Conservation (phyloP, 73 alveolate genomes). For the Paramecium primaurelia region DNA sequence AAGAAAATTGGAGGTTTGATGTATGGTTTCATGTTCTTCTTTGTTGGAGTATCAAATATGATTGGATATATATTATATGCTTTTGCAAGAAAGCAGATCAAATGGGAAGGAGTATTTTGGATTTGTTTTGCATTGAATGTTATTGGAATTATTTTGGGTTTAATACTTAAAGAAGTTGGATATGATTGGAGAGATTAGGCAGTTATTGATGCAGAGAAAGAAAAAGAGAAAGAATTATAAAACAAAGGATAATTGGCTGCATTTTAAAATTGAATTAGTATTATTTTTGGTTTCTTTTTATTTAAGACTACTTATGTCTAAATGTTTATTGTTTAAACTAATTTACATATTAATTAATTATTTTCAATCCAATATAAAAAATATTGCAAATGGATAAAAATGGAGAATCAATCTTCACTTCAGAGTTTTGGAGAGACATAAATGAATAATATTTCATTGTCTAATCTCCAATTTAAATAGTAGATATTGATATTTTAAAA, state of each 20-base stretch:
- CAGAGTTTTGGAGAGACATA: conserved; percentile 8
- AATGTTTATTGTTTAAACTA: not conserved
- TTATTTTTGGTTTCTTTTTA: not conserved
- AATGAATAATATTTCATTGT: not conserved
- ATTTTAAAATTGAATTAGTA: not conserved
- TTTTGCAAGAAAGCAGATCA: not conserved
- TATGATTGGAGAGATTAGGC: conserved; percentile 6
- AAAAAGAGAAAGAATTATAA: not conserved
- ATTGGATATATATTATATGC: conserved; percentile 25
- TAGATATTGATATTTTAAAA: not conserved
- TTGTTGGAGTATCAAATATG: conserved; percentile 14
- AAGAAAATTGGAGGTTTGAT: not conserved
- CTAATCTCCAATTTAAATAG: not conserved
- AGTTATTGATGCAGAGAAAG: not conserved
- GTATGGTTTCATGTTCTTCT: conserved; percentile 19
- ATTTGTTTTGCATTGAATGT: conserved; percentile 13
- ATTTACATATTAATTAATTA: not conserved
- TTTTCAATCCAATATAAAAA: not conserved
- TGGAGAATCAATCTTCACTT: not conserved
- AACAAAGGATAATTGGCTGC: not conserved
- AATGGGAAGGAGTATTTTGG: conserved; percentile 47
- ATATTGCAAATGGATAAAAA: not conserved
- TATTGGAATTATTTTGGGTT: not conserved
- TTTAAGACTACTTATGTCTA: not conserved
- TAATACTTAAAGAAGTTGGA: not conserved